phyloP scores from a whole-genome alignment of 2,329 filamentous ascomycete species.

The Cladosporium sp. region DNA sequence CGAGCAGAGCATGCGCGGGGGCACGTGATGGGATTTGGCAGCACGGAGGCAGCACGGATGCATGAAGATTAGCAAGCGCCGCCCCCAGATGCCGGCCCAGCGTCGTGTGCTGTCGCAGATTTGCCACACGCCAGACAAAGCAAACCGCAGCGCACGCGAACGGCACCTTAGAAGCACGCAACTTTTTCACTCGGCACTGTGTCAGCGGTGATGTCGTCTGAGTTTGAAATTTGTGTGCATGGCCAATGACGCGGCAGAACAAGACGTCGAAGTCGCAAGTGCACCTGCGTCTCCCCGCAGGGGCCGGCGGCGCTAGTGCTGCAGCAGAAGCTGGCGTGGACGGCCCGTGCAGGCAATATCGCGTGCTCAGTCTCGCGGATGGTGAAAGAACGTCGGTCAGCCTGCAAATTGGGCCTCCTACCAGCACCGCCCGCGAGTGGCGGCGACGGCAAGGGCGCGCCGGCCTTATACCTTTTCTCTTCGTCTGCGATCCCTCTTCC shows the following conservation, averaged over 20 bases:
- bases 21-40: neutral
- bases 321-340: too few relatives aligned
- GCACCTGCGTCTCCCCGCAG: neutral
- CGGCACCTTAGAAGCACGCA: conserved; percentile 12
- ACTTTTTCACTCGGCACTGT: conserved; percentile 15
- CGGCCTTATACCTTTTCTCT: neutral
- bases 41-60: too few relatives aligned
- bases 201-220: conserved; percentile 1
- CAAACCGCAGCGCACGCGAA: neutral
- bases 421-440: neutral
- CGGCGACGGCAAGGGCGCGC: neutral
- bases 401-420: too few relatives aligned
- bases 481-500: neutral
- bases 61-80: neutral
- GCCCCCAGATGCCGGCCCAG: neutral
- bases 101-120: neutral
- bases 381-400: neutral
- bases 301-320: too few relatives aligned
- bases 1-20: neutral
- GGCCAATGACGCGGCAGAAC: neutral
- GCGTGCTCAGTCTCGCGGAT: neutral
- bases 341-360: too few relatives aligned
- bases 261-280: neutral
- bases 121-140: neutral
- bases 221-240: conserved; percentile 18